These are phyloP conservation scores for Fusarium heterosporum DNA, from an alignment of 2,329 filamentous ascomycete species.

Conservation along the genomic window DNA sequence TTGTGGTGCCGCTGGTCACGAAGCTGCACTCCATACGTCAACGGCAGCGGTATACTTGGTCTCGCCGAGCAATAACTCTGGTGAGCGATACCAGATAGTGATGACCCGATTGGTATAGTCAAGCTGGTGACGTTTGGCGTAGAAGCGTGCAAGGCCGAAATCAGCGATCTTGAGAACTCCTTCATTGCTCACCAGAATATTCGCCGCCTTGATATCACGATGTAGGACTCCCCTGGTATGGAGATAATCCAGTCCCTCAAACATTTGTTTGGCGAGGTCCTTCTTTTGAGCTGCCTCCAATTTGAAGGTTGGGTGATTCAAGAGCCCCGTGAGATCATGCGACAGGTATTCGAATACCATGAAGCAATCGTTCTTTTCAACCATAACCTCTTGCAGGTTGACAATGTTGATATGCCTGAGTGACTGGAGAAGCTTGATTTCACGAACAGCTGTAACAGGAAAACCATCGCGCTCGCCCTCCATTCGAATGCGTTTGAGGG, in stretches of 20 bases:
- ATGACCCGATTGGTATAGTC: slow-evolving; percentile 99
- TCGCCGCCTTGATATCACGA: slow-evolving; percentile 97
- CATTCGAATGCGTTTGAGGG: slow-evolving; percentile 92
- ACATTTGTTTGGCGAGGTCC: slow-evolving; percentile 90
- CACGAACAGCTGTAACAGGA: slow-evolving; percentile 88
- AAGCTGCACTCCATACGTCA: slow-evolving; percentile 97
- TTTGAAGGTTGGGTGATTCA: slow-evolving; percentile 93
- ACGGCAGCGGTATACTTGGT: slow-evolving; percentile 91
- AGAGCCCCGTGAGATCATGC: slow-evolving; percentile 92
- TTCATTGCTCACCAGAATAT: slow-evolving; percentile 91
- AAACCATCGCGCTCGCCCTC: slow-evolving; percentile 92
- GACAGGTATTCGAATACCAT: slow-evolving; percentile 99
- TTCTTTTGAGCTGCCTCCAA: slow-evolving; percentile 90
- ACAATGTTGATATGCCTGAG: slow-evolving; percentile 86
- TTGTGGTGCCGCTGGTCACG: too few species aligned
- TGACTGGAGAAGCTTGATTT: slow-evolving; percentile 92
- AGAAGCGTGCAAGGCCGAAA: slow-evolving; percentile 96
- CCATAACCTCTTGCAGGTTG: slow-evolving; percentile 91
- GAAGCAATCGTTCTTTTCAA: slow-evolving; percentile 97
- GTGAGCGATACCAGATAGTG: slow-evolving; percentile 88
- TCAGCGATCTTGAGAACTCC: slow-evolving; percentile 93
- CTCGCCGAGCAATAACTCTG: slow-evolving; percentile 89
- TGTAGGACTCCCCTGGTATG: slow-evolving; percentile 94
- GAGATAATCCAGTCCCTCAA: slow-evolving; percentile 92
- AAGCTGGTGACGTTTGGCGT: slow-evolving; percentile 88